Percentiles rank a stretch among this genome's conserved stretches.
These are phyloP conservation scores for Noccaea bulbosa DNA, from an alignment of 345 rosid species.

Conservation along the genomic window DNA sequence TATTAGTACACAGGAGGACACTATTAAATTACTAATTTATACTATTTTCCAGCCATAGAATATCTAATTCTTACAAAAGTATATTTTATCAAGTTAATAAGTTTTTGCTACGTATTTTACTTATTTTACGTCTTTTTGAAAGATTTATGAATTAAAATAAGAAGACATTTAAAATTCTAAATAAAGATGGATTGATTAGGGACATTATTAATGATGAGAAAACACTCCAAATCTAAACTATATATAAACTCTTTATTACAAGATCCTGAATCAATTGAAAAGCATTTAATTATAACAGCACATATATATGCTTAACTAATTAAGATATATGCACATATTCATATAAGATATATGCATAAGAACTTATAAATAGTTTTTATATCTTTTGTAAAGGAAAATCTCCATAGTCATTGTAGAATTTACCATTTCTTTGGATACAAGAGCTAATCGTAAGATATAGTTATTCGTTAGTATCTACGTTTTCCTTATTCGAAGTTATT, in stretches of 20 bases:
- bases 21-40: too few relatives aligned
- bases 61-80: too few relatives aligned
- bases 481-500: constrained; percentile 18
- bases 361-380: constrained; percentile 2
- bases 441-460: neutral
- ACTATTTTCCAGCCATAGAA: too few relatives aligned
- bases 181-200: neutral
- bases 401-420: neutral
- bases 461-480: neutral
- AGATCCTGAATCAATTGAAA: neutral
- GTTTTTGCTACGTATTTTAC: too few relatives aligned
- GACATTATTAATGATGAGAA: neutral
- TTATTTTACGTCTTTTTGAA: too few relatives aligned
- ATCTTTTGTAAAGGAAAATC: neutral
- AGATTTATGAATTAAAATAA: too few relatives aligned
- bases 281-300: neutral
- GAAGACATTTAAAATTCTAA: too few relatives aligned
- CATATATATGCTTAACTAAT: neutral
- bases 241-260: neutral
- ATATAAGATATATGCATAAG: constrained; percentile 1
- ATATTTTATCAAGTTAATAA: too few relatives aligned
- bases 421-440: neutral
- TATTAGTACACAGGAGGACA: too few relatives aligned
- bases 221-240: neutral
- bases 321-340: neutral